A percentile compares a stretch with the other conserved stretches of the same genome.
phyloP scores from a whole-genome alignment of 805 yeast genomes.

The Vanderwaltozyma tropicalis region DNA sequence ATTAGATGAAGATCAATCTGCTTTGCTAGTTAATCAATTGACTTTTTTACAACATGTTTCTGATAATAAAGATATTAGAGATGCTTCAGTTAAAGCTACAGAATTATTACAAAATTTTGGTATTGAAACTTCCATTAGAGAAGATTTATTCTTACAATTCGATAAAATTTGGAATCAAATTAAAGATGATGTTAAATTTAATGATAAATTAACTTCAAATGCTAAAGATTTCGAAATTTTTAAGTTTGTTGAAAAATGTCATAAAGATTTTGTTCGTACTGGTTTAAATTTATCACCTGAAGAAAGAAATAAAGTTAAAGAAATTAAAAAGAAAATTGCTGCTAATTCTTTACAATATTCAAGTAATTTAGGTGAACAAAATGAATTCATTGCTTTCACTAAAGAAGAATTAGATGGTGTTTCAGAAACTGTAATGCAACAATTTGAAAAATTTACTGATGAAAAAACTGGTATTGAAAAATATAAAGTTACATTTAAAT shows the following conservation, averaged over 20 bases:
- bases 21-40: conserved; percentile 39
- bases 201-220: conserved; percentile 1
- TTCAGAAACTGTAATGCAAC: conserved; percentile 51
- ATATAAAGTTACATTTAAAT: conserved; percentile 65
- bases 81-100: conserved; percentile 58
- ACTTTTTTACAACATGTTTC: conserved; percentile 70
- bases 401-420: conserved; percentile 62
- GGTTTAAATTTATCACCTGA: conserved; percentile 56
- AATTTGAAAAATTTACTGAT: conserved; percentile 37
- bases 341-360: conserved; percentile 45
- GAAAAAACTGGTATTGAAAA: conserved; percentile 33
- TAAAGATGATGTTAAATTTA: conserved; percentile 17
- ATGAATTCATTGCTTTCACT: conserved; percentile 49
- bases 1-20: conserved; percentile 39
- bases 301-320: conserved; percentile 45
- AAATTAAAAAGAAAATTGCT: conserved; percentile 50
- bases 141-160: conserved; percentile 53
- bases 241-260: conserved; percentile 46
- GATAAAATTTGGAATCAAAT: conserved; percentile 39
- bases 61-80: conserved; percentile 50
- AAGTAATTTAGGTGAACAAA: conserved; percentile 63
- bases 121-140: conserved; percentile 57
- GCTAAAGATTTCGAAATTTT: conserved; percentile 40
- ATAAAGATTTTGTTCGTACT: conserved; percentile 49
- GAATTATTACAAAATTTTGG: conserved; percentile 43